Base-by-base conservation (phyloP, 768 basidiomycete genomes). In the Coprinopsis sp. region DNA sequence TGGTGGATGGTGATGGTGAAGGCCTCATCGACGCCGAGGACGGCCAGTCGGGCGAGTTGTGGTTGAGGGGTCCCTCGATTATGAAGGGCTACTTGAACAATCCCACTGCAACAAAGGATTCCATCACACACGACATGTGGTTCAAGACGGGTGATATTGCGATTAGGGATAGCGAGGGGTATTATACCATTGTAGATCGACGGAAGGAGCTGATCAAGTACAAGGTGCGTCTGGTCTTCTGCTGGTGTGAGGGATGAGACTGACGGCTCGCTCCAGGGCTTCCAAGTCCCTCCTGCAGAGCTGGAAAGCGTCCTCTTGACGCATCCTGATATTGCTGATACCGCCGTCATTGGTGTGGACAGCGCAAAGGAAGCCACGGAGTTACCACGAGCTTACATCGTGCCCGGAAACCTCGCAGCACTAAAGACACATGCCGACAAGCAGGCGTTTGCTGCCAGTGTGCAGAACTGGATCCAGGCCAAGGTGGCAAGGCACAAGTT, bases 71-170 rank as follows among this genome's bases (percentile, higher is more conserved):
- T 0, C 82, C 85, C 4, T 77, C 70, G 1, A 69, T 93, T 30
- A 91, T 92, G 87, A 91, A 89, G 81, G 88, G 91, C 8, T 93
- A 93, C 56, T 64, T 85, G 51, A 82, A 81, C 54, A 89, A 93
- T 50, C 66, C 70, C 2, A 66, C 68, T 24, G 89, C 91, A 3
- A 94, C 90, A 2, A 65, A 68, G 19, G 74, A 80, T 12, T 64
- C 82, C 5, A 83, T 94, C 53, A 87, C 84, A 0, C 62, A 64
- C 0, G 84, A 89, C 39, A 75, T 79, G 3, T 96, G 89, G 89
- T 83, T 91, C 69, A 90, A 86, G 72, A 93, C 91, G 0, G 91
- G 92, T 1, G 92, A 95, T 60, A 77, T 94, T 40, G 86, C 77
- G 1, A 60, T 73, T 14, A 65, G 78, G 11, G 85, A 91, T 50